A percentile compares a stretch with the other conserved stretches of the same genome.
phyloP scores from a whole-genome alignment of 2,329 filamentous ascomycete species.

The Fusarium dlaminii region DNA sequence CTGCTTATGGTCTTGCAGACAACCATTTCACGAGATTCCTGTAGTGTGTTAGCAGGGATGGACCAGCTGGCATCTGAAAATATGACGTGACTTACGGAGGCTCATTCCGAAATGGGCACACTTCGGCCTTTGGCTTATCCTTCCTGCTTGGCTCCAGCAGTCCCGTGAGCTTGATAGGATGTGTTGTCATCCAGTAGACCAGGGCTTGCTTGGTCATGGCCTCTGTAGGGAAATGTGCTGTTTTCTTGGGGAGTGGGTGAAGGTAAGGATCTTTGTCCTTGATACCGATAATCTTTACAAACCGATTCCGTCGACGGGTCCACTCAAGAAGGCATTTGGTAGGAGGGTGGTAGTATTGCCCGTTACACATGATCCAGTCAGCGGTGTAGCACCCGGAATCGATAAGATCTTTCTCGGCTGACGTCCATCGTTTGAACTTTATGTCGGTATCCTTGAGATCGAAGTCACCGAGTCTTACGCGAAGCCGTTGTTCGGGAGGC shows the following conservation, averaged over 20 bases:
- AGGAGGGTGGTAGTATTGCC: constrained; percentile 48
- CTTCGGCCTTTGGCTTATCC: constrained; percentile 36
- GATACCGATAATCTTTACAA: constrained; percentile 34
- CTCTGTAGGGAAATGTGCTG: constrained; percentile 21
- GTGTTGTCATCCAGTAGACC: constrained; percentile 32
- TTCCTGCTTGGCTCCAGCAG: constrained; percentile 38
- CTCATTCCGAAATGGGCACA: constrained; percentile 40
- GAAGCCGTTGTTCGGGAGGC: constrained; percentile 47
- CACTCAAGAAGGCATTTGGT: constrained; percentile 50
- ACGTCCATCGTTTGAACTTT: constrained; percentile 76
- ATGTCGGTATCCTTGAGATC: constrained; percentile 76
- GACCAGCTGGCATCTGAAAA: constrained; percentile 12
- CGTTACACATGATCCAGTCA: constrained; percentile 49
- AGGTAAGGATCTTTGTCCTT: constrained; percentile 27
- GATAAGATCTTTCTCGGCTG: constrained; percentile 70
- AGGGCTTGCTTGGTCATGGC: constrained; percentile 18
- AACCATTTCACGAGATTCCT: constrained; percentile 36
- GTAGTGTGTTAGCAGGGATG: constrained; percentile 38
- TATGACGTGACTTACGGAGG: constrained; percentile 40
- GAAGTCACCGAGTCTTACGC: constrained; percentile 76
- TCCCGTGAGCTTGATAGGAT: constrained; percentile 33
- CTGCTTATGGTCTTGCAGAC: constrained; percentile 14
- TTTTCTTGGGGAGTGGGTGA: constrained; percentile 10
- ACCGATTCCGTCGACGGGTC: constrained; percentile 31
- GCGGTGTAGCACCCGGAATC: constrained; percentile 75